phyloP scores from a whole-genome alignment of 2,329 filamentous ascomycete genomes.

The Diaporthe sp. region DNA sequence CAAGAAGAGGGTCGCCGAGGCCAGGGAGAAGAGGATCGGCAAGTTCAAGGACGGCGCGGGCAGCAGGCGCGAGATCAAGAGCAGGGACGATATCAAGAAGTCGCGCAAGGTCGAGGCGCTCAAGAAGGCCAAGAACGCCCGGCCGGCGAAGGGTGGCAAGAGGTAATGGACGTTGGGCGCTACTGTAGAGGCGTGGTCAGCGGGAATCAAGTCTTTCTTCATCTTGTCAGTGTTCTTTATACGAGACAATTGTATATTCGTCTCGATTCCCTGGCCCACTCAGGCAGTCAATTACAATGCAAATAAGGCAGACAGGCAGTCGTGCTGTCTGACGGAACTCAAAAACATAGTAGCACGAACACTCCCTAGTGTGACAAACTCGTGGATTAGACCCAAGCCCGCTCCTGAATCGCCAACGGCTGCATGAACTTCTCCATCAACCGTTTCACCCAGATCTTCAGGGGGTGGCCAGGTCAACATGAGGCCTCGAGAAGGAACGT shows the following conservation, averaged over 20 bases:
- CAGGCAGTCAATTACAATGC: background rate
- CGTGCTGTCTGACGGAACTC: background rate
- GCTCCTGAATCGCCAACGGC: background rate
- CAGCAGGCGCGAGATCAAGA: slow-evolving; percentile 84
- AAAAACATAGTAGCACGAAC: no score
- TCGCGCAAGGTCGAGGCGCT: slow-evolving; percentile 82
- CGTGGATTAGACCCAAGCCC: background rate
- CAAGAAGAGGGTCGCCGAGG: slow-evolving; percentile 91
- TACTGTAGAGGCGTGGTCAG: background rate
- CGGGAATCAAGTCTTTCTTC: background rate
- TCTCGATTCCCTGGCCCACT: background rate
- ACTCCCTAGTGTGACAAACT: background rate
- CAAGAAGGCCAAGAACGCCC: slow-evolving; percentile 88
- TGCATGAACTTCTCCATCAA: background rate
- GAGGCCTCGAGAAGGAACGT: background rate
- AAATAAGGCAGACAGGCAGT: background rate
- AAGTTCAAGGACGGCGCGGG: slow-evolving; percentile 80
- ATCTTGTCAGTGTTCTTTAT: background rate
- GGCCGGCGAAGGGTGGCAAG: slow-evolving; percentile 73
- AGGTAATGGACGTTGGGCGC: background rate
- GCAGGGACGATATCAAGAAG: slow-evolving; percentile 87
- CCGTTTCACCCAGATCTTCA: background rate
- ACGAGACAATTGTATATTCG: background rate
- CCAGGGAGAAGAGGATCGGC: slow-evolving; percentile 86
- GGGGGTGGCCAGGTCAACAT: background rate